Evolutionary conservation across 2,329 filamentous ascomycete species (phyloP), one percentile per base, ranked within the genome.

Genomic region (Aspergillus pseudotamarii): DNA sequence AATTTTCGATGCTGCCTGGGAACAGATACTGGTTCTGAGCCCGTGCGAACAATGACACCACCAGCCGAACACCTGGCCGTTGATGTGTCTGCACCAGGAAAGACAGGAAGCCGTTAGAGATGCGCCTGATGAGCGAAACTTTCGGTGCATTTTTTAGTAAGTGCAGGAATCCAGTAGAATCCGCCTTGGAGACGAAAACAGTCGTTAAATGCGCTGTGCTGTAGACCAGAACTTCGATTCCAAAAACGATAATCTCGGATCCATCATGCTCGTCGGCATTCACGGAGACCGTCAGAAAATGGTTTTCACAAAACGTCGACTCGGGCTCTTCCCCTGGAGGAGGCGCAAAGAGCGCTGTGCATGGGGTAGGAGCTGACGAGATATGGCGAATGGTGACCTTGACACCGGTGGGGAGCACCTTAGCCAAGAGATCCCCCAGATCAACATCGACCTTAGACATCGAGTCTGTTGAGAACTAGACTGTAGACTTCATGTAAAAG

Each of bases 11-110:
- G 72, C 94, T 98, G 0, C 93, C 93, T 0, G 95, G 94, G 74
- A 98, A 99, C 16, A 99, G 85, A 71, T 99, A 99, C 73, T 98
- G 95, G 58, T 90, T 89, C 75, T 98, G 95, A 0, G 95, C 89
- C 64, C 95, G 86, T 0, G 95, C 96, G 75, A 99, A 99, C 4
- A 99, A 85, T 60, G 93, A 97, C 32, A 99, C 83, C 14, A 97
- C 86, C 43, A 92, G 85, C 69, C 89, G 89, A 55, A 88, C 86
- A 53, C 85, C 86, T 34, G 84, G 83, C 48, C 91, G 85, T 66
- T 87, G 85, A 56, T 89, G 85, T 57, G 87, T 84, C 51, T 87
- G 85, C 30, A 95, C 84, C 0, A 99, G 83, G 78, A 91, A 91
- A 12, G 86, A 83, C 26, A 99, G 77, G 68, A 98, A 97, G 0